These are phyloP conservation scores for Vararia minispora DNA, from an alignment of 768 basidiomycete species.

Conservation along the genomic window DNA sequence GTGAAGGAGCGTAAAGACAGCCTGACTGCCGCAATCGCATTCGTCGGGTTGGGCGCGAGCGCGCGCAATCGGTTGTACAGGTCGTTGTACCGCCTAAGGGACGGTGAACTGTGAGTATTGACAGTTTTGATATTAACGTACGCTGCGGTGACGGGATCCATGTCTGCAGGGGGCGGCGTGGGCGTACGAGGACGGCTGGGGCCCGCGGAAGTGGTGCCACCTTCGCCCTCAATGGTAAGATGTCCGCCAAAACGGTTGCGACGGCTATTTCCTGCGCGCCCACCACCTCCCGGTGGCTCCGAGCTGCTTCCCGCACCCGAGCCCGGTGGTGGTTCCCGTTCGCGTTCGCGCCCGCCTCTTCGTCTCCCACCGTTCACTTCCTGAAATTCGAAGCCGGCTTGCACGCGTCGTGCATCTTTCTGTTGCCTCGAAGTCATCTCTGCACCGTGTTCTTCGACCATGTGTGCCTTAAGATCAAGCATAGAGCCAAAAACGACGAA, in stretches of 20 bases:
- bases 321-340: slow-evolving; percentile 36
- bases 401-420: slow-evolving; percentile 56
- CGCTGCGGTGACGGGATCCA: slow-evolving; percentile 47
- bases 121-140: too few species aligned
- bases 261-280: too few species aligned
- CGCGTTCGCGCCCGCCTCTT: slow-evolving; percentile 41
- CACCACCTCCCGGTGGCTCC: too few species aligned
- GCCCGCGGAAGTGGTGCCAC: slow-evolving; percentile 5
- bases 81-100: slow-evolving; percentile 48
- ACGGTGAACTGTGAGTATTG: not conserved
- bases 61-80: slow-evolving; percentile 54
- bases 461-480: slow-evolving; percentile 86
- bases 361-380: slow-evolving; percentile 37
- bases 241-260: slow-evolving; percentile 52
- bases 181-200: slow-evolving; percentile 22
- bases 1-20: slow-evolving; percentile 74
- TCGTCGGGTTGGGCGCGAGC: slow-evolving; percentile 44
- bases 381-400: slow-evolving; percentile 56
- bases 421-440: slow-evolving; percentile 63
- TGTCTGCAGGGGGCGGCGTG: slow-evolving; percentile 27
- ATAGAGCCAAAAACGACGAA: slow-evolving; percentile 89
- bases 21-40: slow-evolving; percentile 51
- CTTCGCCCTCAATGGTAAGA: slow-evolving; percentile 33
- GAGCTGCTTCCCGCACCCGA: too few species aligned
- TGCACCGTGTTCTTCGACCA: slow-evolving; percentile 72